Base-by-base conservation (phyloP, 2,329 filamentous ascomycete species). In the Cordyceps tenuipes region DNA sequence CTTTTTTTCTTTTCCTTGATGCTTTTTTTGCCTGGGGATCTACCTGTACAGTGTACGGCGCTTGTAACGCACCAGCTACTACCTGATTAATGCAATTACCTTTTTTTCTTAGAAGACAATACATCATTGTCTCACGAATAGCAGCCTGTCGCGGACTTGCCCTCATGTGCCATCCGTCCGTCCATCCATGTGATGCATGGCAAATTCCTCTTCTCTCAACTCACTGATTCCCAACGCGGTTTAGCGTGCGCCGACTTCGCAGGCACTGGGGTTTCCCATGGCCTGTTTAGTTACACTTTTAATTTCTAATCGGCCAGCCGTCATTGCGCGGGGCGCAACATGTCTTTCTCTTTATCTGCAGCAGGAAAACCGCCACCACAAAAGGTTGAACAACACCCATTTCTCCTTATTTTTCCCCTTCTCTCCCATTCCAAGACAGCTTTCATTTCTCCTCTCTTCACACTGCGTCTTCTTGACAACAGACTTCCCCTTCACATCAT, bases 291-390 rank as follows among this genome's bases (percentile, higher is more conserved):
- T 23, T 23, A 23, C 4, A 15, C 21, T n/a, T n/a, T n/a, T n/a
- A n/a, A 61, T 59, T 61, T 61, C 56, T 59, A 61, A 57, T 59
- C 56, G 55, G 41, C 36, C 15, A 15, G 46, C 48, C 49, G 41
- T 60, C 39, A 62, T 60, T 57, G 36, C 48, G 56, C 51, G 51
- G 39, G 54, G n/a, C 29, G 29, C 41, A n/a, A 47, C 52, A 55
- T 54, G 51, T 39, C 19, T 43, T n/a, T 19, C 6, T 43, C 29
- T 29, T 29, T 29, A 29, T 4, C 23, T 23, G 6, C 41, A 8
- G n/a, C 6, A 5, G 41, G 41, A 17, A 17, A 17, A 43, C 41
- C 41, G n/a, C 41, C 15, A 43, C n/a, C 41, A 17, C 41, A 43
- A n/a, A n/a, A 43, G 5, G 1, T 29, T 8, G 29, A 29, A 29